Percentiles rank a stretch among this genome's conserved stretches.
These are phyloP conservation scores for Globisporangium ultimum DNA, from an alignment of 352 stramenopile species.

Conservation along the genomic window DNA sequence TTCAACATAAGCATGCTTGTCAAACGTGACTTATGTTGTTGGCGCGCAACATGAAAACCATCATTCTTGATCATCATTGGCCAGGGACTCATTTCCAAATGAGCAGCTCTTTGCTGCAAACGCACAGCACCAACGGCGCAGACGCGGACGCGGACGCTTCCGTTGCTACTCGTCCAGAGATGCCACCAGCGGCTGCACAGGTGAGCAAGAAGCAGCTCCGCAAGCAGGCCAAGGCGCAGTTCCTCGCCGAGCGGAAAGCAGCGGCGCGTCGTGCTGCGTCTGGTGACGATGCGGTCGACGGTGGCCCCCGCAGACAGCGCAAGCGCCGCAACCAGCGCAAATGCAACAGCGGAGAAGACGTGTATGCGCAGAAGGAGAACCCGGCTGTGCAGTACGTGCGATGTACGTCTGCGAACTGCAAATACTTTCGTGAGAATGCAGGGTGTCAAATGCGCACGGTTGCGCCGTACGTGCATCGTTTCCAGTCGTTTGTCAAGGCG, in stretches of 20 bases:
- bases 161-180: too few species aligned
- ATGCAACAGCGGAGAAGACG: constrained; percentile 10
- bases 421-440: neutral
- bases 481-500: constrained; percentile 88
- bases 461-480: constrained; percentile 90
- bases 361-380: constrained; percentile 4
- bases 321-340: constrained; percentile 44
- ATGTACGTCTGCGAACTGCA: constrained; percentile 29
- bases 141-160: too few species aligned
- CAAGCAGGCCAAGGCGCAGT: constrained; percentile 37
- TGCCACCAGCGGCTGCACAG: too few species aligned
- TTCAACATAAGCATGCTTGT: too few species aligned
- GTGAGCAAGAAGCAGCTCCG: constrained; percentile 51
- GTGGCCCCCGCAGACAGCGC: constrained; percentile 11
- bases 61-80: too few species aligned
- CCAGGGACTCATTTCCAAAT: too few species aligned
- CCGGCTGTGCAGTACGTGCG: constrained; percentile 20
- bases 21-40: too few species aligned
- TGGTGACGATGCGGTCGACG: constrained; percentile 1
- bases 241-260: constrained; percentile 36
- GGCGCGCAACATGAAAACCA: too few species aligned
- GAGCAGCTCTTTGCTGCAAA: too few species aligned
- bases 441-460: constrained; percentile 39
- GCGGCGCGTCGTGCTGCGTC: constrained; percentile 11
- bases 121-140: too few species aligned